Base-by-base conservation (phyloP, 306 rosid genomes). In the Potentilla sterilis region DNA sequence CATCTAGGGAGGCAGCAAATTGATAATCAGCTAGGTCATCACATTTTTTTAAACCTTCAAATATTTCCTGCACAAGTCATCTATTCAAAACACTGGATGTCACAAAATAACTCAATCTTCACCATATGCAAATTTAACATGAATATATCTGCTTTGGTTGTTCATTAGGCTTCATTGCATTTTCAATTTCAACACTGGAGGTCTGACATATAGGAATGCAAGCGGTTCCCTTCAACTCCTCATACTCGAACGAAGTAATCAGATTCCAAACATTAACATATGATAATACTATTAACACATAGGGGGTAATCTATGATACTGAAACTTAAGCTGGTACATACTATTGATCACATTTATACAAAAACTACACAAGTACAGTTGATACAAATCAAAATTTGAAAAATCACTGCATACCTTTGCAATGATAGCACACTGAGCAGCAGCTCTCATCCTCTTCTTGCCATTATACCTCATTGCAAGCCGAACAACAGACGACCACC, bases 361-460 rank as follows among this genome's bases (percentile, higher is more conserved):
- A 61, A 5, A 14, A 41, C 52, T 18, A 41, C 9, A 41, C 0
- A 67, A 46, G 16, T 7, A 40, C 6, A 28, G 3, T 22, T 1
- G 1, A 9, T 57, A 57, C 1, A 10, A 21, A 21, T 37, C 21
- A 55, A 37, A 46, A 44, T 0, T 41, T 34, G 52, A 49, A 62
- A 42, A 63, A 15, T 58, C 24, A 42, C n/a, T 15, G 4, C 3
- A 8, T 21, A 84, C 85, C 81, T 78, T 84, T 18, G 83, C 83
- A 71, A 78, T 78, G 22, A 47, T 32, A 47, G 81, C 85, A 22
- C 79, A 78, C 19, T 74, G 73, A 32, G 76, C 70, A 65, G 83
- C 87, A 42, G 54, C 64, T 62, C 9, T 67, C 83, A 81, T 75
- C 83, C 68, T 81, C 81, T 81, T 78, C 78, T 71, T 78, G 76